Conservation (phyloP, 441 rosid species). For the Breynia disticha region DNA sequence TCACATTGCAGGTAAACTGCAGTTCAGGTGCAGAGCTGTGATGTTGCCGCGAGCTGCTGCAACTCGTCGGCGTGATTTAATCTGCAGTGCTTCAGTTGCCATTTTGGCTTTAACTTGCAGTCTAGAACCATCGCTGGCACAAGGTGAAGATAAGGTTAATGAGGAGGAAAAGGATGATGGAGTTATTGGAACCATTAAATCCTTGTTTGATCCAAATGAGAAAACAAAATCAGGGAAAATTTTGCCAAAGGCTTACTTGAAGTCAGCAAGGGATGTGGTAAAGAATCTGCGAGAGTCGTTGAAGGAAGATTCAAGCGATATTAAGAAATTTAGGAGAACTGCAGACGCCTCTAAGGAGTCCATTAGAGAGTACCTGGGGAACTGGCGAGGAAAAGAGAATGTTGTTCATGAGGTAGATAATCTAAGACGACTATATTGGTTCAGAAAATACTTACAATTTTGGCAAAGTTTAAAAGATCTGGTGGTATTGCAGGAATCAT, state of each 20-base stretch:
- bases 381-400: constrained; percentile 59
- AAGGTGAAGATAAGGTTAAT: constrained; percentile 37
- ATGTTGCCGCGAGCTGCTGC: constrained; percentile 17
- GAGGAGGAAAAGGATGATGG: constrained; percentile 41
- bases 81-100: constrained; percentile 26
- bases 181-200: constrained; percentile 49
- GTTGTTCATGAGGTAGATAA: constrained; percentile 41
- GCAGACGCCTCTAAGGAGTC: constrained; percentile 90
- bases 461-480: not conserved
- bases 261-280: constrained; percentile 70
- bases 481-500: constrained; percentile 52
- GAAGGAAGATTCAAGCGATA: constrained; percentile 64
- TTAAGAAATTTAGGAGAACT: constrained; percentile 54
- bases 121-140: constrained; percentile 23
- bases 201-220: constrained; percentile 71
- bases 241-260: constrained; percentile 78
- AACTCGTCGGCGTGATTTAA: constrained; percentile 38
- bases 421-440: not conserved
- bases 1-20: constrained; percentile 29
- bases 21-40: constrained; percentile 16
- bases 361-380: constrained; percentile 60
- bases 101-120: constrained; percentile 22
- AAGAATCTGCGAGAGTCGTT: constrained; percentile 66
- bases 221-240: constrained; percentile 60
- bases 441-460: not conserved